These are phyloP conservation scores for Lentinula aciculospora DNA, from an alignment of 768 basidiomycete species.

Conservation along the genomic window DNA sequence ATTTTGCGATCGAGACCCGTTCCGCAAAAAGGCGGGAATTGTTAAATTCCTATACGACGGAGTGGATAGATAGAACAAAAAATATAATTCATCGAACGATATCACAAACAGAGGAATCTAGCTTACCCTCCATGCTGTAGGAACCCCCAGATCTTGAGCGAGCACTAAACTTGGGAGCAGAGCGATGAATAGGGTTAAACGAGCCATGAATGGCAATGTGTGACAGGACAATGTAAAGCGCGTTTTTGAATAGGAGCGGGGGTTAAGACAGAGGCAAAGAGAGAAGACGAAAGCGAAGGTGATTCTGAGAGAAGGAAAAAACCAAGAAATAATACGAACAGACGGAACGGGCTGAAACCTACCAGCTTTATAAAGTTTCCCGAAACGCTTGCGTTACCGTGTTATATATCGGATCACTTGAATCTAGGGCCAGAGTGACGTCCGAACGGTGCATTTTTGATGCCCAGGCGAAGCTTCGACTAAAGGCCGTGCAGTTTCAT, in stretches of 20 bases:
- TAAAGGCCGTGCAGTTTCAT: too few species aligned
- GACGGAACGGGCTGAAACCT: background rate
- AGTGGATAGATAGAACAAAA: background rate
- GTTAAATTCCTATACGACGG: constrained; percentile 32
- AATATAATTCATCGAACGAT: background rate
- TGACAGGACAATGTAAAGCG: too few species aligned
- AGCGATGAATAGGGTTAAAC: background rate
- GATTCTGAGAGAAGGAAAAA: background rate
- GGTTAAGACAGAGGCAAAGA: background rate
- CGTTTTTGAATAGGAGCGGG: too few species aligned
- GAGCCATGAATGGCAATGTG: background rate
- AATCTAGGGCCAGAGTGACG: constrained; percentile 25
- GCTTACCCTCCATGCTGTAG: constrained; percentile 24
- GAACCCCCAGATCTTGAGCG: constrained; percentile 22
- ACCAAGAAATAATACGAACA: background rate
- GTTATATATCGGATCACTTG: constrained; percentile 37
- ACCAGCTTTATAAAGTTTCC: background rate
- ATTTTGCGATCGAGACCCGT: constrained; percentile 35
- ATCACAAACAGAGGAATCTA: background rate
- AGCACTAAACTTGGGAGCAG: background rate
- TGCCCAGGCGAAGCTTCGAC: too few species aligned
- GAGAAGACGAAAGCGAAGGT: background rate
- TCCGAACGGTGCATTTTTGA: too few species aligned
- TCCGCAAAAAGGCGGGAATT: constrained; percentile 31
- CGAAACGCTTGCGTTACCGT: constrained; percentile 22